Percentiles rank a stretch among this genome's conserved stretches.
phyloP scores from a whole-genome alignment of 2,329 filamentous ascomycete genomes.

The Xylariaceae sp. region DNA sequence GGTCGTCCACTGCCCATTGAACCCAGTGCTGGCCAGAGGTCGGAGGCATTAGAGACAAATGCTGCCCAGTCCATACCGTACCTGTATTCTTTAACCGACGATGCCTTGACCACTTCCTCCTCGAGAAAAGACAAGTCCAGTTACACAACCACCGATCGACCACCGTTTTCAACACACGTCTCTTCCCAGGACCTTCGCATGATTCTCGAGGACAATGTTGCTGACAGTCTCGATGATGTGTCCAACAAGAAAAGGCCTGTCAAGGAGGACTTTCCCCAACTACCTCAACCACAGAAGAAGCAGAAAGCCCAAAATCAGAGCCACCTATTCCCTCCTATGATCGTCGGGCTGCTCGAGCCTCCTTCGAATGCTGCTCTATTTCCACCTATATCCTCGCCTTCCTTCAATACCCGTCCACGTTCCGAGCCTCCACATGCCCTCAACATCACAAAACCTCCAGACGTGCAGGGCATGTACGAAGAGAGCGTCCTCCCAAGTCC shows the following conservation, averaged over 20 bases:
- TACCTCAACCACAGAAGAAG: constrained; percentile 62
- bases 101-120: constrained; percentile 15
- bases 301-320: constrained; percentile 54
- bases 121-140: constrained; percentile 22
- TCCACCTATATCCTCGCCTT: constrained; percentile 56
- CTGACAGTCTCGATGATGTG: constrained; percentile 41
- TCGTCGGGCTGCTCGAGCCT: constrained; percentile 60
- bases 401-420: constrained; percentile 47
- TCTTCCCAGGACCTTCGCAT: constrained; percentile 43
- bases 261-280: constrained; percentile 61
- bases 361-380: constrained; percentile 60
- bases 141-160: constrained; percentile 23
- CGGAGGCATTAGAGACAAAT: constrained; percentile 34
- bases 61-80: constrained; percentile 28
- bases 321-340: constrained; percentile 58
- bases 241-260: constrained; percentile 53
- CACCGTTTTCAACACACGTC: constrained; percentile 30
- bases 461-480: constrained; percentile 20
- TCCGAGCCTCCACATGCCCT: constrained; percentile 42
- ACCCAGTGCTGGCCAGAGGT: constrained; percentile 41
- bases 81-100: constrained; percentile 26
- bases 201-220: constrained; percentile 41
- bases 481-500: constrained; percentile 27
- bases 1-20: constrained; percentile 46
- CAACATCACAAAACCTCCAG: constrained; percentile 31